These are phyloP conservation scores for Globisporangium parvum DNA, from an alignment of 352 stramenopile genomes.

Conservation along the genomic window DNA sequence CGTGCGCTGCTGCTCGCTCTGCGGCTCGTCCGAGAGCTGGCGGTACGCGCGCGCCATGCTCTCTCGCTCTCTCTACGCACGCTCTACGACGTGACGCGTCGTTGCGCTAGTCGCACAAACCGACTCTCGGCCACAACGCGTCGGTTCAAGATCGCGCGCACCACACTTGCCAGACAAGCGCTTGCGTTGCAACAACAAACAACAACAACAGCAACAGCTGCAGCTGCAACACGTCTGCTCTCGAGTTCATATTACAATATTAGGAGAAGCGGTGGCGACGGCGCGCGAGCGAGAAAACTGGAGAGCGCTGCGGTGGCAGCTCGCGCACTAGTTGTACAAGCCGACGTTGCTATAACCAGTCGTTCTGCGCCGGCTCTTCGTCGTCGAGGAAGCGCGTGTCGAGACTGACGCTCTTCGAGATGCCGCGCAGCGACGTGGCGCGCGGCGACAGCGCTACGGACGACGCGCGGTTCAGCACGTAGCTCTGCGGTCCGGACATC, in stretches of 20 bases:
- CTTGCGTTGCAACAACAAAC: too few species aligned
- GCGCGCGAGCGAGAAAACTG: background rate
- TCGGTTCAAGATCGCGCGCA: conserved; percentile 3
- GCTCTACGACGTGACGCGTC: background rate
- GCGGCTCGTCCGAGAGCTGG: conserved; percentile 14
- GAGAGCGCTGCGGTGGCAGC: background rate
- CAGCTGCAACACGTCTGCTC: too few species aligned
- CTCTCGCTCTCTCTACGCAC: background rate
- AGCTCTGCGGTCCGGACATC: conserved; percentile 28
- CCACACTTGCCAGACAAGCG: too few species aligned
- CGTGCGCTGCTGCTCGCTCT: conserved; percentile 4
- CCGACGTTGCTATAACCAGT: conserved; percentile 59
- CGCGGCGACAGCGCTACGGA: conserved; percentile 53
- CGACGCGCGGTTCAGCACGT: conserved; percentile 39
- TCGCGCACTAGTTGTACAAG: conserved; percentile 12
- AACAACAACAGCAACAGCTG: too few species aligned
- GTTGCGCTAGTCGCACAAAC: conserved; percentile 7
- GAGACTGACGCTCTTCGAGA: conserved; percentile 77
- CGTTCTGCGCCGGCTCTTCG: conserved; percentile 61
- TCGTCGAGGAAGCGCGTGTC: conserved; percentile 47
- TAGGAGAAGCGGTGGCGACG: background rate
- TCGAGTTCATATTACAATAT: conserved; percentile 20
- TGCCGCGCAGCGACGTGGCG: conserved; percentile 29
- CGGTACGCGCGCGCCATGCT: conserved; percentile 28
- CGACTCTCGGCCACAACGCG: background rate